Conservation (phyloP, 305 asterid species). For the Striga hermonthica region DNA sequence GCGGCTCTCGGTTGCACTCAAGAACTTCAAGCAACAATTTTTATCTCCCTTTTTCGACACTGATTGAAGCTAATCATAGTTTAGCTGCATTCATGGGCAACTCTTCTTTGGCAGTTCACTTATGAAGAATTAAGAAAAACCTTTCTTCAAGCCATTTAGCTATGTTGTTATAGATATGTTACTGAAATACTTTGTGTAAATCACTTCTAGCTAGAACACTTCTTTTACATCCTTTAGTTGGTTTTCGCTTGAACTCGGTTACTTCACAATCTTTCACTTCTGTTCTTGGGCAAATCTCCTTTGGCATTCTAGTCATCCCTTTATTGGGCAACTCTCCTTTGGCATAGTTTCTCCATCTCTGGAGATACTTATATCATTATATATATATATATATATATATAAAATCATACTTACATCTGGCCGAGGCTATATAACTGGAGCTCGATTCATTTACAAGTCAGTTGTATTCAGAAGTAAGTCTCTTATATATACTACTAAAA, state of each 20-base stretch:
- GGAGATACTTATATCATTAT: constrained; percentile 43
- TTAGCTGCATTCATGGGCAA: constrained; percentile 40
- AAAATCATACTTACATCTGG: constrained; percentile 20
- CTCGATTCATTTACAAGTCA: too few relatives aligned
- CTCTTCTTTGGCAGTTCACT: constrained; percentile 59
- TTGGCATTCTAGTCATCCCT: constrained; percentile 40
- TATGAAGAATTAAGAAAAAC: constrained; percentile 29
- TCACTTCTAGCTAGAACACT: constrained; percentile 55
- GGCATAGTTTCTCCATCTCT: constrained; percentile 64
- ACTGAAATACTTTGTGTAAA: constrained; percentile 39
- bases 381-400: background rate
- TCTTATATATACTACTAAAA: too few relatives aligned
- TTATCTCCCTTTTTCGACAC: constrained; percentile 31
- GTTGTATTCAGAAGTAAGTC: too few relatives aligned
- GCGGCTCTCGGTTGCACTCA: too few relatives aligned
- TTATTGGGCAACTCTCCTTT: constrained; percentile 63
- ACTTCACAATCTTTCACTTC: constrained; percentile 21
- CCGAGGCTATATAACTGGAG: too few relatives aligned
- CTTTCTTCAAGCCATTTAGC: constrained; percentile 34
- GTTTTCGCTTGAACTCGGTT: constrained; percentile 20
- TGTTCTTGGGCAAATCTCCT: constrained; percentile 43
- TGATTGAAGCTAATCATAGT: constrained; percentile 27
- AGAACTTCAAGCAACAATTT: background rate
- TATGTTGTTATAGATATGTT: constrained; percentile 10
- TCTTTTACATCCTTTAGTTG: constrained; percentile 32